phyloP scores from a whole-genome alignment of 139 green algal genomes.

The Gonium pectorale region DNA sequence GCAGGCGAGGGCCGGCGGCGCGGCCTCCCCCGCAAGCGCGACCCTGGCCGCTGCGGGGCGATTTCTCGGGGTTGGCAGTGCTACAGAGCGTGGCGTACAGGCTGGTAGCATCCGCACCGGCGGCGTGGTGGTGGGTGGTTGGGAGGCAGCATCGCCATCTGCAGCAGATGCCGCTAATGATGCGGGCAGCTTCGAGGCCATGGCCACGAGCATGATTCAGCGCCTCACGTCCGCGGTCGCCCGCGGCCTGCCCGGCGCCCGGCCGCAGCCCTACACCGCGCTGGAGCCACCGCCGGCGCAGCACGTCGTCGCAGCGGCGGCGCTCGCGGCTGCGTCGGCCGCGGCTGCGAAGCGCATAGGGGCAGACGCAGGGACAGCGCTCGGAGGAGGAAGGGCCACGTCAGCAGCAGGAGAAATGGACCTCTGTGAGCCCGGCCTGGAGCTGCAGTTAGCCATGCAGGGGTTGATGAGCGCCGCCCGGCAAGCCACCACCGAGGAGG shows the following conservation, averaged over 20 bases:
- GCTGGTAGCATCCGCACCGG: not conserved
- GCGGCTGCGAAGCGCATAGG: not conserved
- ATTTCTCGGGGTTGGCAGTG: not conserved
- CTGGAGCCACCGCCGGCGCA: conserved; percentile 24
- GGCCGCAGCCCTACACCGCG: not conserved
- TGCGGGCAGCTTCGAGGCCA: conserved; percentile 5
- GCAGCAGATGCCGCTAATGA: not conserved
- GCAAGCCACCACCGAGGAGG: not conserved
- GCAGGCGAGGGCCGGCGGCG: not conserved
- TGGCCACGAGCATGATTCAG: not conserved
- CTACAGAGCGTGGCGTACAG: not conserved
- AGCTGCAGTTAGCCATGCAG: conserved; percentile 26
- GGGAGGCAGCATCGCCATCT: not conserved
- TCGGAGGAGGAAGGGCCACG: not conserved
- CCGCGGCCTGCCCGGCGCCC: not conserved
- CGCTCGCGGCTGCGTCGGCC: conserved; percentile 18
- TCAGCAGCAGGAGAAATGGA: too few species aligned
- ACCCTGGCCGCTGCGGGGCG: conserved; percentile 10
- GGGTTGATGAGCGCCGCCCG: conserved; percentile 10
- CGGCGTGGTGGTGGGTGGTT: not conserved
- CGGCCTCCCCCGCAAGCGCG: not conserved
- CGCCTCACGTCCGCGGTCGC: conserved; percentile 8
- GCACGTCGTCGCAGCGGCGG: conserved; percentile 19
- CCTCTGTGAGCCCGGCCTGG: conserved; percentile 11
- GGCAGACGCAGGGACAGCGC: not conserved